Evolutionary conservation across 2,329 filamentous ascomycete species (phyloP).

Genomic region (Camillea tinctor): DNA sequence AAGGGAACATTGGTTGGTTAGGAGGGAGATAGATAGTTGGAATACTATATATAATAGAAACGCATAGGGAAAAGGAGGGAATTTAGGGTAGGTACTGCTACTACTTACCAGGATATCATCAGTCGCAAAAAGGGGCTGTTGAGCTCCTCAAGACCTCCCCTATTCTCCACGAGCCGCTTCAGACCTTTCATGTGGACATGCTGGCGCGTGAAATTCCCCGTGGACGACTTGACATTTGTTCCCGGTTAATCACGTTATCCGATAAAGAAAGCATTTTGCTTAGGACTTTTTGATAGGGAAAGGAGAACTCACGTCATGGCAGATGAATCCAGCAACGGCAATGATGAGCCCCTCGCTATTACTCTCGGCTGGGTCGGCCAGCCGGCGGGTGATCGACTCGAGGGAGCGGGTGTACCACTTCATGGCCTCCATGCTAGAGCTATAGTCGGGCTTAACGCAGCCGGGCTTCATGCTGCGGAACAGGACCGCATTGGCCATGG

Average conservation of each 20-base stretch:
- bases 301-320: conserved; percentile 23
- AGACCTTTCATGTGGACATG: conserved; percentile 26
- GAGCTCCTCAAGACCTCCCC: conserved; percentile 24
- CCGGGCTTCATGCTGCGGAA: conserved; percentile 14
- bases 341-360: conserved; percentile 24
- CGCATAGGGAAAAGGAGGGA: too few species aligned
- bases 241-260: too few species aligned
- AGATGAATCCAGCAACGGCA: conserved; percentile 27
- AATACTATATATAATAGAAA: too few species aligned
- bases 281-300: too few species aligned
- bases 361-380: conserved; percentile 18
- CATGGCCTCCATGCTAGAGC: conserved; percentile 20
- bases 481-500: conserved; percentile 26
- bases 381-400: conserved; percentile 21
- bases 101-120: conserved; percentile 28
- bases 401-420: conserved; percentile 29
- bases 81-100: too few species aligned
- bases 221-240: conserved; percentile 18
- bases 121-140: conserved; percentile 22
- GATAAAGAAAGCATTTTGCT: too few species aligned
- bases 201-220: conserved; percentile 27
- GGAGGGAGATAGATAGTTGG: too few species aligned
- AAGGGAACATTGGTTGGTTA: too few species aligned
- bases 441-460: conserved; percentile 15
- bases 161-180: conserved; percentile 24